phyloP scores from a whole-genome alignment of 306 rosid genomes.

The Dalbergia cultrata region DNA sequence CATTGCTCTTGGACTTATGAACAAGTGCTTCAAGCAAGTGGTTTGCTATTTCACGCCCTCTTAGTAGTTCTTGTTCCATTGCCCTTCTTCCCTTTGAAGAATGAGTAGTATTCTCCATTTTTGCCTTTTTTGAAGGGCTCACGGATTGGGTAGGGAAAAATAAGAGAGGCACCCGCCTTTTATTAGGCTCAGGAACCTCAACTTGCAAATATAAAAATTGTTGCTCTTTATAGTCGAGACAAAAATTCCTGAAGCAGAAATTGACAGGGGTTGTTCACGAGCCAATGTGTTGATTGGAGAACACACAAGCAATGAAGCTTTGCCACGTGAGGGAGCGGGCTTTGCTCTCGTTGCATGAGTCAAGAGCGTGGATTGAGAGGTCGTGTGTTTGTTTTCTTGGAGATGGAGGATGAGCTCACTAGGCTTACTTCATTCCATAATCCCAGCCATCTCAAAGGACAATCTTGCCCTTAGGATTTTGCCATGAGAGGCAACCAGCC shows the following conservation, averaged over 20 bases:
- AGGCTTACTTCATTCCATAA: constrained; percentile 18
- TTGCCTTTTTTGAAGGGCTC: background rate
- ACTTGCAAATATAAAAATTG: background rate
- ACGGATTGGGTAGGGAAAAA: background rate
- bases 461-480: background rate
- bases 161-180: background rate
- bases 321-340: background rate
- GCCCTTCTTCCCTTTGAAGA: background rate
- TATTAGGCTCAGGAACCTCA: background rate
- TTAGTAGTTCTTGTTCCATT: constrained; percentile 39
- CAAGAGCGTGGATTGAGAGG: background rate
- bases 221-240: background rate
- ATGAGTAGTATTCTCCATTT: constrained; percentile 24
- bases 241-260: background rate
- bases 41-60: constrained; percentile 40
- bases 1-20: background rate
- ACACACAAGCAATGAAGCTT: background rate
- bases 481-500: background rate
- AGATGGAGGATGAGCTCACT: constrained; percentile 22
- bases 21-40: constrained; percentile 42
- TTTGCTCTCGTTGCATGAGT: background rate
- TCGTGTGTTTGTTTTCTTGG: constrained; percentile 11
- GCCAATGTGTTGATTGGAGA: background rate
- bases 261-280: background rate
- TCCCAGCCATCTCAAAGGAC: background rate